Percentiles rank a stretch among this genome's conserved stretches.
These are phyloP conservation scores for Staphylotrichum longicolle DNA, from an alignment of 495 filamentous ascomycete species.

Conservation along the genomic window DNA sequence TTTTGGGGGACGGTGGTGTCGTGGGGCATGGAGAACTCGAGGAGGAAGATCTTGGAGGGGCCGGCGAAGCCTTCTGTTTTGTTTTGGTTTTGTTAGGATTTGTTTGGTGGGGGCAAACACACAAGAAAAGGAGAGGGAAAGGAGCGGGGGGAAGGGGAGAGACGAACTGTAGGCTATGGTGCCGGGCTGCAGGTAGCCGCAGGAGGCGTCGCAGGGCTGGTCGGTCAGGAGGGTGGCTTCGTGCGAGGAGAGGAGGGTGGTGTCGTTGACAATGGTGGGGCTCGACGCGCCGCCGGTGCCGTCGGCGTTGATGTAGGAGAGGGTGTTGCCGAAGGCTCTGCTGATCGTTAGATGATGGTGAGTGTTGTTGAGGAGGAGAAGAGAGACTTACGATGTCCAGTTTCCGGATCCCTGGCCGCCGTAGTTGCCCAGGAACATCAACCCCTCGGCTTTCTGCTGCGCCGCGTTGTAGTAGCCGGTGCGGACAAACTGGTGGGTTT, in stretches of 20 bases:
- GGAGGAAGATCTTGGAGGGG: constrained; percentile 60
- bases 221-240: constrained; percentile 63
- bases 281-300: constrained; percentile 48
- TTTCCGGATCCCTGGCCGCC: constrained; percentile 59
- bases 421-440: constrained; percentile 65
- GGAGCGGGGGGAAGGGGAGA: background rate
- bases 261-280: constrained; percentile 52
- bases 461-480: constrained; percentile 58
- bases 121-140: constrained; percentile 17
- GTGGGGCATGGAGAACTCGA: constrained; percentile 67
- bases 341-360: constrained; percentile 29
- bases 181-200: constrained; percentile 57
- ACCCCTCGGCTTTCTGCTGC: constrained; percentile 47
- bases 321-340: constrained; percentile 59
- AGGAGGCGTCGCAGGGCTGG: constrained; percentile 53
- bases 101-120: background rate
- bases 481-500: constrained; percentile 33
- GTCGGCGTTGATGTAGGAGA: constrained; percentile 57
- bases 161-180: constrained; percentile 61
- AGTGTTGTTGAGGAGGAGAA: constrained; percentile 48
- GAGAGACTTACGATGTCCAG: constrained; percentile 51
- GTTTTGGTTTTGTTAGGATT: background rate
- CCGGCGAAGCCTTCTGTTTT: constrained; percentile 62
- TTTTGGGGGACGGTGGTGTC: constrained; percentile 35
- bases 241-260: constrained; percentile 50